Evolutionary conservation across 208 protist species (phyloP).

Genomic region (Crithidia bombi): DNA sequence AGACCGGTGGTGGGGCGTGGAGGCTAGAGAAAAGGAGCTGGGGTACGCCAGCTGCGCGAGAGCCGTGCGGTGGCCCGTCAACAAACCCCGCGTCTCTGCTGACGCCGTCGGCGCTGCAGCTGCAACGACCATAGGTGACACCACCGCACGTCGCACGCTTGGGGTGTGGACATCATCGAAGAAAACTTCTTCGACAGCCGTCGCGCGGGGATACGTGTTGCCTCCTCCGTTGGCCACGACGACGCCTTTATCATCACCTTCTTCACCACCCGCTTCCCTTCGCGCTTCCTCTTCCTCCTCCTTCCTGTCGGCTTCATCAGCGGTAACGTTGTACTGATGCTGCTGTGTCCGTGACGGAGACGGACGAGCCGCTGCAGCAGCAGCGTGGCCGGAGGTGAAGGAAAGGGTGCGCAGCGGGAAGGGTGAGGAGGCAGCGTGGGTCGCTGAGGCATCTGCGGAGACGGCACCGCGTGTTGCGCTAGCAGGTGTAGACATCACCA

Average conservation of each 20-base stretch:
- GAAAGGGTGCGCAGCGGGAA: slow-evolving; percentile 4
- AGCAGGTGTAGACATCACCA: background rate
- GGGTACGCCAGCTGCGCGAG: background rate
- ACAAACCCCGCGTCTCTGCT: background rate
- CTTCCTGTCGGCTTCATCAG: background rate
- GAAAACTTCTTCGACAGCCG: slow-evolving; percentile 16
- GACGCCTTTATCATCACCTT: background rate
- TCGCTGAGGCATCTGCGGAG: background rate
- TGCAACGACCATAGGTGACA: too few relatives aligned
- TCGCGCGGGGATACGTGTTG: too few relatives aligned
- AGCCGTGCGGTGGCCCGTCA: background rate
- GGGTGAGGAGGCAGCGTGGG: background rate
- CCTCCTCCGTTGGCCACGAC: background rate
- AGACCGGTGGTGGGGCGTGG: background rate
- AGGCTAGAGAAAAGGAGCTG: background rate
- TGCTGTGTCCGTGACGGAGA: background rate
- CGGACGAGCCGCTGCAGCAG: background rate
- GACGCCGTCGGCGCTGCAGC: background rate
- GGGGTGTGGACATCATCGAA: slow-evolving; percentile 11
- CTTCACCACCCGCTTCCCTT: background rate
- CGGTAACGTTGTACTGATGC: slow-evolving; percentile 10
- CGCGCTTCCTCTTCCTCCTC: background rate
- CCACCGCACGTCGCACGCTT: background rate
- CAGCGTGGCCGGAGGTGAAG: background rate
- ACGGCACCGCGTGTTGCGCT: background rate